These are phyloP conservation scores for Nothopassalora personata DNA, from an alignment of 2,329 filamentous ascomycete species.

Conservation along the genomic window DNA sequence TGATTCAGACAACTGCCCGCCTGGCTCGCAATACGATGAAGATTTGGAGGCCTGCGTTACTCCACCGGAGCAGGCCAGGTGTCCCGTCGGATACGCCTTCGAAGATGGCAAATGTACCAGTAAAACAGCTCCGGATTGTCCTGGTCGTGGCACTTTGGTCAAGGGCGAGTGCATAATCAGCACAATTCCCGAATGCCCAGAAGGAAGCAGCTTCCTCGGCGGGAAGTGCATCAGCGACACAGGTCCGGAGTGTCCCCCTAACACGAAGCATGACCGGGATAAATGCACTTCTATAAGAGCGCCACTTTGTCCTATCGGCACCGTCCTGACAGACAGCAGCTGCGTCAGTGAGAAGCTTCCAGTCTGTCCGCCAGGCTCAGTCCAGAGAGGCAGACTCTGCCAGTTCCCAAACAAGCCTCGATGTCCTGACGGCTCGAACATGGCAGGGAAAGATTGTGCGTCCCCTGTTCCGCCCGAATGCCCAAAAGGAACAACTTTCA, in stretches of 20 bases:
- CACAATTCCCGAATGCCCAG: not conserved
- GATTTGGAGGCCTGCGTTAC: not conserved
- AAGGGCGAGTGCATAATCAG: not conserved
- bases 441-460: not conserved
- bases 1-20: not conserved
- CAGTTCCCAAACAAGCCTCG: not conserved
- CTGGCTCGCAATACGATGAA: not conserved
- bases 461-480: not conserved
- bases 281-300: not conserved
- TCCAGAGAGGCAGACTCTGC: not conserved
- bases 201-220: not conserved
- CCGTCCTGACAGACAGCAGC: not conserved
- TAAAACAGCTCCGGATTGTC: not conserved
- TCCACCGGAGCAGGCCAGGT: not conserved
- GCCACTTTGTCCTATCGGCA: not conserved
- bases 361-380: not conserved
- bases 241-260: not conserved
- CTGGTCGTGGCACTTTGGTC: not conserved
- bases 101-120: not conserved
- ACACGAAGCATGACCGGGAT: not conserved
- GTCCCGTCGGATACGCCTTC: not conserved
- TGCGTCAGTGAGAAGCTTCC: not conserved
- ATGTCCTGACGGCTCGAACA: not conserved
- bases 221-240: not conserved
- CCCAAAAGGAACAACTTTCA: not conserved